Conservation (phyloP, 208 protist genomes). For the Leptomonas pyrrhocoris region DNA sequence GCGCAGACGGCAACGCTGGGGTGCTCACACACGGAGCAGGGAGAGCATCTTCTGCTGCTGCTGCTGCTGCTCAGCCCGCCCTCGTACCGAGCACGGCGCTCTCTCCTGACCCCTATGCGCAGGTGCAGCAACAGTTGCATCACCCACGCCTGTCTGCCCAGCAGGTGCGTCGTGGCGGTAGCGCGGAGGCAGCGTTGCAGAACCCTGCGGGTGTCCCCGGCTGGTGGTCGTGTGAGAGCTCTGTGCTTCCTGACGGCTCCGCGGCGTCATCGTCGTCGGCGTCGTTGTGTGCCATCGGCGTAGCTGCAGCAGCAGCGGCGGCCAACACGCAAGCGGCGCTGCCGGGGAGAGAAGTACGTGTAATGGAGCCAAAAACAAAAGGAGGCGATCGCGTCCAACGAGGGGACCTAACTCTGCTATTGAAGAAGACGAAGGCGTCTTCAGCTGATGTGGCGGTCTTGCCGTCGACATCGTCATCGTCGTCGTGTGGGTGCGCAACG, state of each 20-base stretch:
- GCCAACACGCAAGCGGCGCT: not conserved
- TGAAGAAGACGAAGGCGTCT: not conserved
- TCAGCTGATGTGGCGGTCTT: not conserved
- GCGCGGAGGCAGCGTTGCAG: not conserved
- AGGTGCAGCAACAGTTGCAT: constrained; percentile 14
- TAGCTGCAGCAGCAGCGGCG: not conserved
- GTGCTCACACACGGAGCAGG: not conserved
- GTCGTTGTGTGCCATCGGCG: not conserved
- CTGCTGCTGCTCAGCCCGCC: not conserved
- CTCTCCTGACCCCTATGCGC: not conserved
- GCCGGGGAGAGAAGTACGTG: not conserved
- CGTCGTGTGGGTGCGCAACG: constrained; percentile 24
- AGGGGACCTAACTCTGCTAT: no score
- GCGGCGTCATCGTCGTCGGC: not conserved
- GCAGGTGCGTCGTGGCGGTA: not conserved
- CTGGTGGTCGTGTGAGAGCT: constrained; percentile 23
- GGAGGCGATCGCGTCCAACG: not conserved
- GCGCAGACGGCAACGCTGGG: not conserved
- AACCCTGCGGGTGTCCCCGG: not conserved
- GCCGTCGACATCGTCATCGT: constrained; percentile 3
- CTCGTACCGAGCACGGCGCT: not conserved
- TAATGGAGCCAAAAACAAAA: not conserved
- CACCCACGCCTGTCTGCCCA: constrained; percentile 3
- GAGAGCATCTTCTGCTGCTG: not conserved
- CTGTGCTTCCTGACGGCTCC: constrained; percentile 6